Conservation (phyloP, 148 eudicot species). For the Camellia sinensis region DNA sequence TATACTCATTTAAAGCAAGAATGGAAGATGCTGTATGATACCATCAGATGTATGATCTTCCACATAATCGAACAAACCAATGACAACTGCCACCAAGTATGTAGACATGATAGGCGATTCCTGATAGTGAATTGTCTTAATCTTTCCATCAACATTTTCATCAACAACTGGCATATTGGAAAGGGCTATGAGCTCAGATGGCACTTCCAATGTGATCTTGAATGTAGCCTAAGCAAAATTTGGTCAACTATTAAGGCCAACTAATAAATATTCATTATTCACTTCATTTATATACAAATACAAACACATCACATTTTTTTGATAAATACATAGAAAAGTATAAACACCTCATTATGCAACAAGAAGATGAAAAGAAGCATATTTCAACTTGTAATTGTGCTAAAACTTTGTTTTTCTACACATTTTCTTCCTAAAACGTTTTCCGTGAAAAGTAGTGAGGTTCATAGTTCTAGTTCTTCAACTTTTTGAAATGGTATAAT, state of each 20-base stretch:
- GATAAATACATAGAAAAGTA: no score
- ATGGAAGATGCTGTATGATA: conserved; percentile 25
- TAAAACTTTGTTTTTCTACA: background rate
- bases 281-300: background rate
- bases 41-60: conserved; percentile 89
- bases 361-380: background rate
- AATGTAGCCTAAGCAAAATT: conserved; percentile 67
- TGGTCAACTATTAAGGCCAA: background rate
- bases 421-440: background rate
- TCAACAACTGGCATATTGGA: conserved; percentile 91
- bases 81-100: conserved; percentile 83
- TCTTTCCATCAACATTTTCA: conserved; percentile 62
- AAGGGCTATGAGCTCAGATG: conserved; percentile 79
- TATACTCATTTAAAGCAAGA: background rate
- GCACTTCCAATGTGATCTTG: conserved; percentile 85
- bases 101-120: conserved; percentile 97
- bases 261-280: background rate
- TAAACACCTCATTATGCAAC: background rate
- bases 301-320: background rate
- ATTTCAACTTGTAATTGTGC: background rate
- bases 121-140: conserved; percentile 69
- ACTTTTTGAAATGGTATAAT: no score
- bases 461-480: background rate
- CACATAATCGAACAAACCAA: conserved; percentile 87
- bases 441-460: background rate